phyloP scores from a whole-genome alignment of 179 eudicot genomes.

The Spergularia azorica region DNA sequence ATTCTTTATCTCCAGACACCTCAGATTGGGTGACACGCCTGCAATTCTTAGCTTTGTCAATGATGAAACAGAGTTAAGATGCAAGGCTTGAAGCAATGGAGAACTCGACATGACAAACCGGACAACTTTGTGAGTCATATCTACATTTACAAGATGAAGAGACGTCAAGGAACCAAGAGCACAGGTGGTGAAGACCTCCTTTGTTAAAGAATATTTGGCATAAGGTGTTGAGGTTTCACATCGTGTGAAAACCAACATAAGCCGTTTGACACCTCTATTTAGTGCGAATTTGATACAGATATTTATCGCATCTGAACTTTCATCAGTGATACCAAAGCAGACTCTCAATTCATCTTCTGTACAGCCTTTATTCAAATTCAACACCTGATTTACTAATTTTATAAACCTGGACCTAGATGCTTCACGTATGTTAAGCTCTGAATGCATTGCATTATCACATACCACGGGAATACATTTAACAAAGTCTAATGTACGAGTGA shows the following conservation, averaged over 20 bases:
- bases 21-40: conserved; percentile 2
- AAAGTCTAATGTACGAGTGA: conserved; percentile 5
- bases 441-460: no score
- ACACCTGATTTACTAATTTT: conserved; percentile 11
- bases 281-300: conserved; percentile 4
- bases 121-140: conserved; percentile 3
- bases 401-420: conserved; percentile 1
- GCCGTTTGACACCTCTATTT: neutral
- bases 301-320: neutral
- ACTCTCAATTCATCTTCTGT: neutral
- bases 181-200: neutral
- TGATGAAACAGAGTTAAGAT: neutral
- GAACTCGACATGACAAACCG: neutral
- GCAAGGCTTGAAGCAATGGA: conserved; percentile 11
- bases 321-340: neutral
- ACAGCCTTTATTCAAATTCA: neutral
- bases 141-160: neutral
- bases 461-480: neutral
- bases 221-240: neutral
- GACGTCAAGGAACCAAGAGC: neutral
- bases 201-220: neutral
- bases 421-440: neutral
- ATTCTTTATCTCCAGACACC: conserved; percentile 5
- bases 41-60: conserved; percentile 5
- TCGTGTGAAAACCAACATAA: neutral